Conservation (phyloP, 73 alveolate genomes). For the Stentor coeruleus region DNA sequence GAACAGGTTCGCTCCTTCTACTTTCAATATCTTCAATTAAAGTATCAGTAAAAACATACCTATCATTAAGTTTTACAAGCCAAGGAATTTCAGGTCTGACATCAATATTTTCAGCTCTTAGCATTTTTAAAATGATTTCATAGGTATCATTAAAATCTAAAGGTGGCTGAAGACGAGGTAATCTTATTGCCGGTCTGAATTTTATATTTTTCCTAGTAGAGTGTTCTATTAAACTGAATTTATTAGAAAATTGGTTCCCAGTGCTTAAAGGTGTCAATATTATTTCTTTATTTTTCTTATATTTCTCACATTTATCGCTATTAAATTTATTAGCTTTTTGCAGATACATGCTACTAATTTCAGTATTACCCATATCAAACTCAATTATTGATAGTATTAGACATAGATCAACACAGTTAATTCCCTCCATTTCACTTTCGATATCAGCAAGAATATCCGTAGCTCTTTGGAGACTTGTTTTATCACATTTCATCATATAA, state of each 20-base stretch:
- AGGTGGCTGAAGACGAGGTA: slow-evolving; percentile 1
- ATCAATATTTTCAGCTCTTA: not conserved
- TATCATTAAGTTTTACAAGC: not conserved
- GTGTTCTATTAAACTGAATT: not conserved
- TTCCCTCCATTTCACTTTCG: not conserved
- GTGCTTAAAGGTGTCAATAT: not conserved
- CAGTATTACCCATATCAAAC: not conserved
- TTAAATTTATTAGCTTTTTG: not conserved
- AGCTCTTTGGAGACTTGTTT: not conserved
- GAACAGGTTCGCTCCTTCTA: too few relatives aligned
- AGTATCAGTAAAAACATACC: not conserved
- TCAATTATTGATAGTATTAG: not conserved
- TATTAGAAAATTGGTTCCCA: not conserved
- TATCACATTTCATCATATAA: not conserved
- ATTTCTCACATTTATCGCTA: not conserved
- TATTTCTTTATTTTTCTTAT: not conserved
- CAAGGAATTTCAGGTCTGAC: slow-evolving; percentile 13
- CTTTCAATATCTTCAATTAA: too few relatives aligned
- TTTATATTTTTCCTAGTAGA: not conserved
- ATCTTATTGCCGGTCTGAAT: not conserved
- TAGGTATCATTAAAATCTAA: not conserved
- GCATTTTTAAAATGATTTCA: not conserved
- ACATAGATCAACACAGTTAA: not conserved
- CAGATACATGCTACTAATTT: not conserved
- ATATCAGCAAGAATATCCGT: not conserved